phyloP scores from a whole-genome alignment of 345 rosid species.

The Mercurialis annua region DNA sequence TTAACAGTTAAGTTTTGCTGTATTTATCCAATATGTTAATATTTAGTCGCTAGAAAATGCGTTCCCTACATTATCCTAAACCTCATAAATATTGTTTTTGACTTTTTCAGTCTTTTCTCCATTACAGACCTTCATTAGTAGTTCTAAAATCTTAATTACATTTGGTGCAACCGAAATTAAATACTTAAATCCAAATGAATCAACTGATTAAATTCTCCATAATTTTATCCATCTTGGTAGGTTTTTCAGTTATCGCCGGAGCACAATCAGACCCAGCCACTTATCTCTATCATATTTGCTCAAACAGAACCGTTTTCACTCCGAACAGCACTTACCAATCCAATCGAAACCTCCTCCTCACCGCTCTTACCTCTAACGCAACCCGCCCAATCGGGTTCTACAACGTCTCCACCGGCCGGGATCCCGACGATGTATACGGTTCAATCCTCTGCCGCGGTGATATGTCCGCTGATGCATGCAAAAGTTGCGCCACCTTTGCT shows the following conservation, averaged over 20 bases:
- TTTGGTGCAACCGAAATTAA: no score
- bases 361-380: slow-evolving; percentile 14
- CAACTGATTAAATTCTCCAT: not conserved
- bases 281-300: not conserved
- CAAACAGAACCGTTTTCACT: slow-evolving; percentile 11
- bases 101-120: no score
- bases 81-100: no score
- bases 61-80: no score
- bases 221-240: not conserved
- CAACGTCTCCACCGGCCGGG: slow-evolving; percentile 10
- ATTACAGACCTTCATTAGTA: no score
- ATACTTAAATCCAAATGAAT: no score
- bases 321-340: slow-evolving; percentile 8
- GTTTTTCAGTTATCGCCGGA: not conserved
- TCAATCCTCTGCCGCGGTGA: slow-evolving; percentile 27
- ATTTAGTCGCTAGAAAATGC: no score
- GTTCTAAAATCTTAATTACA: no score
- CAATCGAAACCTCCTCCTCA: slow-evolving; percentile 19
- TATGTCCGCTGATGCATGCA: not conserved
- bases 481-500: slow-evolving; percentile 6
- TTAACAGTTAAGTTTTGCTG: no score
- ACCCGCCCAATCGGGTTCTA: slow-evolving; percentile 8
- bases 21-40: no score
- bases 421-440: slow-evolving; percentile 7
- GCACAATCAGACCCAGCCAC: not conserved